A percentile compares a stretch with the other conserved stretches of the same genome.
These are phyloP conservation scores for Boechera divaricarpa DNA, from an alignment of 345 rosid genomes.

Conservation along the genomic window DNA sequence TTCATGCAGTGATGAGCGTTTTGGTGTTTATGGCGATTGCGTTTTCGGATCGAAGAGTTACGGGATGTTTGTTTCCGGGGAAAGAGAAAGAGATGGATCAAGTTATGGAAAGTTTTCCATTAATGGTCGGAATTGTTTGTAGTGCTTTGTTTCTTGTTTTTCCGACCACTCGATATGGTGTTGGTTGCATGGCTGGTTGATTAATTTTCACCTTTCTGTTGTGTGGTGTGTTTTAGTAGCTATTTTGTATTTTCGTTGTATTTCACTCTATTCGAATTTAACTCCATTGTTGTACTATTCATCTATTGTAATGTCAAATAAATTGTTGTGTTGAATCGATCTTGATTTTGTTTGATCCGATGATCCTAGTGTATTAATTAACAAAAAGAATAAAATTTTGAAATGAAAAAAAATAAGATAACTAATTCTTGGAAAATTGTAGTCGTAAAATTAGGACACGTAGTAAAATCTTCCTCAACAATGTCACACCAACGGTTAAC, in stretches of 20 bases:
- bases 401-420: no score
- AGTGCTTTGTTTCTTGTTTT: constrained; percentile 76
- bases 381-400: no score
- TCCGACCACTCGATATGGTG: constrained; percentile 66
- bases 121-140: constrained; percentile 76
- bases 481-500: no score
- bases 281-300: neutral
- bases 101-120: constrained; percentile 84
- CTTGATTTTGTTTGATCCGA: neutral
- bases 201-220: neutral
- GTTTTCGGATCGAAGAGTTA: constrained; percentile 69
- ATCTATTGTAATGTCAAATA: neutral
- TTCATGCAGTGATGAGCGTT: constrained; percentile 75
- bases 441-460: no score
- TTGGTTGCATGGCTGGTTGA: constrained; percentile 69
- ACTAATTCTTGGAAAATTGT: no score
- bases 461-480: no score
- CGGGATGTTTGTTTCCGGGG: constrained; percentile 63
- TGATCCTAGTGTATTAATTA: no score
- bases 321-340: neutral
- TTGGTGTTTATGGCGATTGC: constrained; percentile 79
- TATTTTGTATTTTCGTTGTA: neutral
- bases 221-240: neutral
- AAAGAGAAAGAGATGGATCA: constrained; percentile 77
- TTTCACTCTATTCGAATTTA: neutral